Base-by-base conservation (phyloP, 306 rosid species). In the Vigna reflexopilosa region DNA sequence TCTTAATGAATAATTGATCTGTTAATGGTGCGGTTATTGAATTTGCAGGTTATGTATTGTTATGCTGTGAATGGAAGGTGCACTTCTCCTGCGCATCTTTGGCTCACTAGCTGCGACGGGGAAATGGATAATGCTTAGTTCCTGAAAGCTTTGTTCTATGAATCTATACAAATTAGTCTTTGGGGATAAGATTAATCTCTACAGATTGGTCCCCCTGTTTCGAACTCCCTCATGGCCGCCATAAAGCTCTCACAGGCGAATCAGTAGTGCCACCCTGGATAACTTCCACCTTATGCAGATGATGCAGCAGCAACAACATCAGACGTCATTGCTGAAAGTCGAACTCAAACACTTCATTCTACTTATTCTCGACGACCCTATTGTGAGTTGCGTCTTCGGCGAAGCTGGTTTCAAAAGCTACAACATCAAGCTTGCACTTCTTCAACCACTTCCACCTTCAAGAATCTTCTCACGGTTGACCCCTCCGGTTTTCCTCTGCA, bases 161-260 rank as follows among this genome's bases (percentile, higher is more conserved):
- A 20, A 20, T 20, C 22, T 20, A 1, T 20, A 20, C 22, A 20
- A 20, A 20, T 20, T 20, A 20, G 22, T 20, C 22, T 20, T 20
- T 20, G 22, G 22, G 22, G 22, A 20, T 20, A 20, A 20, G 22
- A 20, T 20, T 20, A 20, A 20, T 20, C 22, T 20, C 22, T 20
- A 20, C 22, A 20, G 1, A 20, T 20, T 20, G 98, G 93, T 48
- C 99, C 98, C 3, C 98, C 98, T 20, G 88, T 93, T 0, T 87
- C 99, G 11, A 93, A 95, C 75, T 93, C 99, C 0, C 93, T 95
- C 47, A 95, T 95, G 98, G 99, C 99, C 2, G 98, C 97, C n/a
- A 91, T 93, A n/a, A 93, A 89, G 42, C 82, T 98, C 2, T 91
- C 99, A 0, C 99, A 95, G 49, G 99, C 99, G 1, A 95, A 93